Conservation (phyloP, 2,329 filamentous ascomycete species). For the Colletotrichum horii region DNA sequence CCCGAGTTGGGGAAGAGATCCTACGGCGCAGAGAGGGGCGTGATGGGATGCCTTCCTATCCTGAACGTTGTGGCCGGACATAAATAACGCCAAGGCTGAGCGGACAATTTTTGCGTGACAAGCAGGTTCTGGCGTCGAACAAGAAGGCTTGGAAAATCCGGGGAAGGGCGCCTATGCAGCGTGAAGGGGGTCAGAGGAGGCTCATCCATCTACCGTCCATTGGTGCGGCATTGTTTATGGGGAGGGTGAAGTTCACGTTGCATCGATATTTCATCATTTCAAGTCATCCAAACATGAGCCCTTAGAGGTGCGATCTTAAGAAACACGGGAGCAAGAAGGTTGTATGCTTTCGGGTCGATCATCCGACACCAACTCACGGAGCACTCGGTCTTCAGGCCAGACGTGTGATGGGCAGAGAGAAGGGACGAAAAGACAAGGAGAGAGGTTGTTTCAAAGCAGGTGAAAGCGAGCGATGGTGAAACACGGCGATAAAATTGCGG, state of each 20-base stretch:
- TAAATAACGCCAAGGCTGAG: constrained; percentile 5
- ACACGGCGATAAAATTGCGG: not conserved
- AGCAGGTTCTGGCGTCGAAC: not conserved
- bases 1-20: constrained; percentile 9
- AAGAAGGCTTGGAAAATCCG: not conserved
- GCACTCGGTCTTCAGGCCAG: not conserved
- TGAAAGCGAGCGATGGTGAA: constrained; percentile 4
- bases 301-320: not conserved
- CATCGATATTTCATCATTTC: not conserved
- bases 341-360: constrained; percentile 7
- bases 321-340: not conserved
- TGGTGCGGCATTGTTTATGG: not conserved
- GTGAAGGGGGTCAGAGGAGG: not conserved
- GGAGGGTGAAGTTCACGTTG: not conserved
- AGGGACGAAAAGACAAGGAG: not conserved
- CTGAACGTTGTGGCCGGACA: not conserved
- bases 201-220: not conserved
- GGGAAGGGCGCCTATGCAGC: not conserved
- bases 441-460: not conserved
- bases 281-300: not conserved
- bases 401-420: not conserved
- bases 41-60: constrained; percentile 3
- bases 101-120: constrained; percentile 1
- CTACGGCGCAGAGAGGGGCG: constrained; percentile 7
- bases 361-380: not conserved